Evolutionary conservation across 768 basidiomycete genomes (phyloP).

Genomic region (Leccinum sublutescens): DNA sequence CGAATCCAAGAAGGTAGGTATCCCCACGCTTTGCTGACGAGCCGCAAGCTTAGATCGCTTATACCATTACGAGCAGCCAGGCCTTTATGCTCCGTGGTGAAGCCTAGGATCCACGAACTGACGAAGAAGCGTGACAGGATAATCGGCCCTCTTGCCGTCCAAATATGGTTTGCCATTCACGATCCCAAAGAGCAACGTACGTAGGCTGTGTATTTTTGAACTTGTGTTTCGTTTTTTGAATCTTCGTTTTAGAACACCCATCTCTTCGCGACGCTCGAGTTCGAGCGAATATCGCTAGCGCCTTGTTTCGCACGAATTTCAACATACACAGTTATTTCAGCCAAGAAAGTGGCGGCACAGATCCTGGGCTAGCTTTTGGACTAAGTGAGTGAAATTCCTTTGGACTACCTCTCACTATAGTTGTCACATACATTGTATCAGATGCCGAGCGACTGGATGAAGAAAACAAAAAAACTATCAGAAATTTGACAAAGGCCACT

Average conservation of each 20-base stretch:
- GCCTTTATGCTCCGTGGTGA: conserved; percentile 1
- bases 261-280: conserved; percentile 5
- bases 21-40: no score
- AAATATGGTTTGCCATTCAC: conserved; percentile 17
- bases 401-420: not conserved
- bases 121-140: conserved; percentile 3
- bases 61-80: no score
- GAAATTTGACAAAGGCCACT: conserved; percentile 7
- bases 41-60: no score
- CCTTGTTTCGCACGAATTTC: conserved; percentile 9
- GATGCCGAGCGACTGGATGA: conserved; percentile 4
- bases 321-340: not conserved
- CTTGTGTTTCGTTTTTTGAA: not conserved
- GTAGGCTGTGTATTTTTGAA: not conserved
- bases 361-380: conserved; percentile 14
- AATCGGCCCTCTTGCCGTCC: conserved; percentile 22
- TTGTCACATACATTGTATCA: not conserved
- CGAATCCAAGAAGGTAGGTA: no score
- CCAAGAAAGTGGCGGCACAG: not conserved
- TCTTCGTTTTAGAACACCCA: conserved; percentile 7
- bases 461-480: conserved; percentile 10
- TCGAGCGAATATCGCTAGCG: conserved; percentile 20
- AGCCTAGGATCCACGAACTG: conserved; percentile 13
- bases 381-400: conserved; percentile 9
- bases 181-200: not conserved